Evolutionary conservation across 1,284 basidiomycete genomes (phyloP).

Genomic region (Wallemia ichthyophaga): DNA sequence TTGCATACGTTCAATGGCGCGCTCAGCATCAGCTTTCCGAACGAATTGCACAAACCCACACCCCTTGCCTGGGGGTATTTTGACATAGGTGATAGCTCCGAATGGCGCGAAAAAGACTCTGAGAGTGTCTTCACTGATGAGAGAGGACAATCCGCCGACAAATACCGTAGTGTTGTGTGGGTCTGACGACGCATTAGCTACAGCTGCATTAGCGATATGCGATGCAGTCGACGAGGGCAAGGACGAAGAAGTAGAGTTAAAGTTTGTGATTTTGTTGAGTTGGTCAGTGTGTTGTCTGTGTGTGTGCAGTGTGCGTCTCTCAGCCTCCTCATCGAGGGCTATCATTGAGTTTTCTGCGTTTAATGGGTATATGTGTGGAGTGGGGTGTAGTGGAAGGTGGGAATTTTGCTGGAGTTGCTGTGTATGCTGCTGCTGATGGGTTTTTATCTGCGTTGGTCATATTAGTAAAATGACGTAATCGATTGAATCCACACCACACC

Average conservation of each 20-base stretch:
- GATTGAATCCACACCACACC: background rate
- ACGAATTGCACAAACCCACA: constrained; percentile 91
- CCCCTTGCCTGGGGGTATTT: constrained; percentile 78
- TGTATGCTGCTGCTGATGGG: constrained; percentile 1
- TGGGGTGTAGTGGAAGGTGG: background rate
- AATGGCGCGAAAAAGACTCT: constrained; percentile 65
- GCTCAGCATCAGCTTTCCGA: constrained; percentile 62
- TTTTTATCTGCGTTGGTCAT: background rate
- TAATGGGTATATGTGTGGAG: constrained; percentile 2
- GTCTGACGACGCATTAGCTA: constrained; percentile 31
- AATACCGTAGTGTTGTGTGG: constrained; percentile 80
- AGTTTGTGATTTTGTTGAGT: background rate
- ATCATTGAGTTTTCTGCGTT: background rate
- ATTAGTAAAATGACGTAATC: background rate
- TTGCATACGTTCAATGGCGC: constrained; percentile 83
- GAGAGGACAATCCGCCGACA: constrained; percentile 52
- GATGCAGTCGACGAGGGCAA: background rate
- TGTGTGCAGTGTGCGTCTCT: background rate
- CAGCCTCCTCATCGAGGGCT: constrained; percentile 1
- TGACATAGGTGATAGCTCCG: constrained; percentile 77
- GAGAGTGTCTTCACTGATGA: constrained; percentile 61
- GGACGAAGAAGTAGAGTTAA: background rate
- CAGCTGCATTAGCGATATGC: background rate
- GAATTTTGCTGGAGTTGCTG: constrained; percentile 2
- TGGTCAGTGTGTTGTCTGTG: background rate